A percentile compares a stretch with the other conserved stretches of the same genome.
Evolutionary conservation across 2,329 filamentous ascomycete genomes (phyloP).

Genomic region (Verticillium longisporum): DNA sequence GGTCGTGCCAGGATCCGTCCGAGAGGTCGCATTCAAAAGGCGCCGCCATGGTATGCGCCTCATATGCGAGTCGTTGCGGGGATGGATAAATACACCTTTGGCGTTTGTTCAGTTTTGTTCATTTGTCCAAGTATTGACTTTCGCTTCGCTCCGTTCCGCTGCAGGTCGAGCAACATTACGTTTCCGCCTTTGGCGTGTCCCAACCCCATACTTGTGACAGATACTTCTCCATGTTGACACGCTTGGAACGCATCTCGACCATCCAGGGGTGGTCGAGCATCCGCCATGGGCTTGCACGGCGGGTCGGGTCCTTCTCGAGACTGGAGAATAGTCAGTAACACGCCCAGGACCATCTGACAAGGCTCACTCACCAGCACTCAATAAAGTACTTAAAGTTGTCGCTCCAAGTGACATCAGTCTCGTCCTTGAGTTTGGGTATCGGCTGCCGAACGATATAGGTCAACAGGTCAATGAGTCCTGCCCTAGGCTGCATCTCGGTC

Average conservation of each 20-base stretch:
- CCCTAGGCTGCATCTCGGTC: constrained; percentile 88
- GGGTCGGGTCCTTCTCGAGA: constrained; percentile 83
- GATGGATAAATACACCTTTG: too few relatives aligned
- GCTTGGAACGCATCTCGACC: constrained; percentile 89
- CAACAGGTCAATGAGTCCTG: constrained; percentile 87
- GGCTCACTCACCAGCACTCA: constrained; percentile 80
- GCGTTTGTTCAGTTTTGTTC: not conserved
- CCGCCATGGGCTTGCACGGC: constrained; percentile 90
- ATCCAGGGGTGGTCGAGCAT: constrained; percentile 99
- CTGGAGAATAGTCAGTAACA: constrained; percentile 35
- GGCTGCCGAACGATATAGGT: constrained; percentile 97
- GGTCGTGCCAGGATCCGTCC: not conserved
- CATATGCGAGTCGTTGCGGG: not conserved
- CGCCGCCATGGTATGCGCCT: not conserved
- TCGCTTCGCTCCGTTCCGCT: not conserved
- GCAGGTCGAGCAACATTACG: not conserved
- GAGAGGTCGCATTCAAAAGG: not conserved
- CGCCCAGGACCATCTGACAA: not conserved
- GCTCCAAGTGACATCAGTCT: constrained; percentile 85
- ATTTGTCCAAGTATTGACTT: not conserved
- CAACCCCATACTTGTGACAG: constrained; percentile 95
- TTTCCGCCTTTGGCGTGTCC: constrained; percentile 43
- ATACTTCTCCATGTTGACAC: constrained; percentile 96
- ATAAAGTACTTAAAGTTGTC: constrained; percentile 99
- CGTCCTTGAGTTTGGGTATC: constrained; percentile 92